Base-by-base conservation (phyloP, 2,329 filamentous ascomycete genomes). In the Gaeumannomyces tritici region DNA sequence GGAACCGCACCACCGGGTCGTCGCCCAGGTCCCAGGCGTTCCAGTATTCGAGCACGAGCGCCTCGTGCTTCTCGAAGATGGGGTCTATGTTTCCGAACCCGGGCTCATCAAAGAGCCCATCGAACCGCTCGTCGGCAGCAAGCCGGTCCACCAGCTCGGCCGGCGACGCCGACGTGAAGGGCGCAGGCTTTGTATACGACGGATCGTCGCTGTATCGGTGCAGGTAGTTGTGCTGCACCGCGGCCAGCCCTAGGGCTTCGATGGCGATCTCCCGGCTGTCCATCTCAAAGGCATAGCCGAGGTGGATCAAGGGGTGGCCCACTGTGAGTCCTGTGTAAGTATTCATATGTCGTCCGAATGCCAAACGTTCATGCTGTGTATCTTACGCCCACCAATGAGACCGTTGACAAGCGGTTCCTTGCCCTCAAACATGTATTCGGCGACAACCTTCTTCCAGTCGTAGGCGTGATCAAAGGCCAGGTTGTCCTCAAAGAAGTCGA, bases 401-500 rank as follows among this genome's bases (percentile, higher is more conserved):
- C 88, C 87, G 75, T 96, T 90, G 69, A 96, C 83, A 63, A 99
- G 75, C 5, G 93, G 93, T 71, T 89, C 80, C 60, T 90, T 82
- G 42, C 87, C 89, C 55, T 80, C 75, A 66, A 93, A 90, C 57
- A 99, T 75, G 71, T 89, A 98, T 65, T 93, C 84, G 3, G 85
- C 77, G 11, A 96, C 78, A 3, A 96, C 84, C 61, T 81, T 79
- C 70, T 89, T 90, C 91, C 95, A 97, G 71, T 96, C 84, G 72
- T 97, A 98, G 47, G 85, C 80, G n/a, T 61, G 54, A n/a, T 61
- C 60, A 69, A 87, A 84, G 3, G 90, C 92, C 33, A 98, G 79
- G 69, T 91, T 86, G 72, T 99, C 95, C 73, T 99, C 95, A 71
- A 96, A 98, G 72, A 95, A 98, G 73, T 99, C 93, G 62, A 99